phyloP scores from a whole-genome alignment of 2,329 filamentous ascomycete genomes.

The Xylariaceae sp. region DNA sequence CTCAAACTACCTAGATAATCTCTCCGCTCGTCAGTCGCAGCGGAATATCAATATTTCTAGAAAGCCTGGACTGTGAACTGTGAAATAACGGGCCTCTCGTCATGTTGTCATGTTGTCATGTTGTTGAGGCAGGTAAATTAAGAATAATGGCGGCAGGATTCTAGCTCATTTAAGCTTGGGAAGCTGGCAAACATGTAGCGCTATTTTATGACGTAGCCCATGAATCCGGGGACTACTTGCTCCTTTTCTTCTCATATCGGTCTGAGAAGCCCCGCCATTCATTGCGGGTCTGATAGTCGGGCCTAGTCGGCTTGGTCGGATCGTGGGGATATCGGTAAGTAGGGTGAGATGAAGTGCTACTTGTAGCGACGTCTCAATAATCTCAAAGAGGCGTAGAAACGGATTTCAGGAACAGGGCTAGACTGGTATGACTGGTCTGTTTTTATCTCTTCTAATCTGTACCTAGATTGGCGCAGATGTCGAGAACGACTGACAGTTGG shows the following conservation, averaged over 20 bases:
- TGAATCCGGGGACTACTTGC: background rate
- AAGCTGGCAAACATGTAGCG: too few species aligned
- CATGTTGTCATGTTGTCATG: too few species aligned
- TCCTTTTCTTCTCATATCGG: background rate
- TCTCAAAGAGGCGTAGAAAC: background rate
- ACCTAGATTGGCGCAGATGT: too few species aligned
- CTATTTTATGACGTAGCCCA: background rate
- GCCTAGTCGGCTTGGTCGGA: background rate
- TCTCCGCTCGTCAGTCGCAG: too few species aligned
- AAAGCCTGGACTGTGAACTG: too few species aligned
- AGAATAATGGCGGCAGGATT: too few species aligned
- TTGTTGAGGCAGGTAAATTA: too few species aligned
- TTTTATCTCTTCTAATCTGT: background rate
- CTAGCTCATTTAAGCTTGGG: too few species aligned
- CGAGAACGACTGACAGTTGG: too few species aligned
- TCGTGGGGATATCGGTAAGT: background rate
- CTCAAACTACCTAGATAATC: too few species aligned
- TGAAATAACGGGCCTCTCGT: too few species aligned
- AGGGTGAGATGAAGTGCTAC: conserved; percentile 6
- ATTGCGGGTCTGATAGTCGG: background rate
- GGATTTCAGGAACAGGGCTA: conserved; percentile 25
- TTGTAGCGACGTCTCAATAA: background rate
- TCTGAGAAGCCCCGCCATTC: background rate
- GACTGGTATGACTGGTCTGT: background rate
- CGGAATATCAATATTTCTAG: too few species aligned